Evolutionary conservation across 768 basidiomycete genomes (phyloP), one percentile per base, ranked within the genome.

Genomic region (Sistotremastrum niveocremeum): DNA sequence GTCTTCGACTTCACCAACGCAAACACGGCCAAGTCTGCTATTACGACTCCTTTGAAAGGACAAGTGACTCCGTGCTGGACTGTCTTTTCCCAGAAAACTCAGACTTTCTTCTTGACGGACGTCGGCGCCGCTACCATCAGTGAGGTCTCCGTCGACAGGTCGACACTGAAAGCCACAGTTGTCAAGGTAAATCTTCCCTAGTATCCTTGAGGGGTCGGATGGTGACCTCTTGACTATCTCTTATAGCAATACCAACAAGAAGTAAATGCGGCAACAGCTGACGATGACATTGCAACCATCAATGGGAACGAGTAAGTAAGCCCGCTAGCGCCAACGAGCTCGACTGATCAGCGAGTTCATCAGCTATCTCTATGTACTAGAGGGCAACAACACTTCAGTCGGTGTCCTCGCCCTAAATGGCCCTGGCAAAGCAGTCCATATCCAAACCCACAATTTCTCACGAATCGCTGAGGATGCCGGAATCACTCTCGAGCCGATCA

Each of bases 81-180:
- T 31, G 51, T 46, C 40, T 56, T 53, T 52, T 59, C 57, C 57
- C 42, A 29, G 29, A 54, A 59, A 54, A 60, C 59, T 6, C 57
- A 57, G 44, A 60, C 57, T 53, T 61, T 60, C 53, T 61, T 57
- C 54, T 39, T 60, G 39, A 59, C 55, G 8, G 60, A 60, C 45
- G 52, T 55, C 51, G 57, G 51, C 35, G 58, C 57, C 3, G 42
- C 51, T 28, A 54, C 46, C 12, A 56, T 63, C 37, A 73, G 70
- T 0, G 73, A 74, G 58, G 65, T 72, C 37, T 61, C 63, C 41
- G 63, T 76, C 41, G 66, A 71, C 53, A 56, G 60, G 49, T 20
- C 20, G 20, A 67, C 70, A 49, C 62, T 74, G 32, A 63, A 64
- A 46, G 67, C 61, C 4, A 59, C 61, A n/a, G 65, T 74, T 37